Evolutionary conservation across 1,139 yeast species (phyloP), one percentile per base, ranked within the genome.

Genomic region (Geotrichum macrosporum): DNA sequence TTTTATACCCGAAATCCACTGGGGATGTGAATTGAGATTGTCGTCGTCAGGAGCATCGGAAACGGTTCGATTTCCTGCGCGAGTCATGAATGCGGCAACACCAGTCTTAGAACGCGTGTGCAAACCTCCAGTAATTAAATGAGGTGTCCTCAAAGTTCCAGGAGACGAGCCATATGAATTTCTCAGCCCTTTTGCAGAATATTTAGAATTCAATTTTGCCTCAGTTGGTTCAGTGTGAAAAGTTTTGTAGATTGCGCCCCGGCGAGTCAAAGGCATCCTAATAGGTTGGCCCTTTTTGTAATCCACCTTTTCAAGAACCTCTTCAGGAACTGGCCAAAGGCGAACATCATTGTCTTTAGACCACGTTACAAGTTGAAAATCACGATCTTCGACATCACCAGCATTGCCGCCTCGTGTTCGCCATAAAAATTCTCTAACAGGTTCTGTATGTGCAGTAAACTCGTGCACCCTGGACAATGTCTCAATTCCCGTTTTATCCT

Each of bases 1-100:
- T 47, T 92, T 72, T 5, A 92, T 95, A 41, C 97, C 97, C 0
- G 96, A 82, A 35, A 92, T 82, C 98, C 98, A 92, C 55, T 83
- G 81, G 51, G 92, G 69, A 60, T 89, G 96, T 31, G 44, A 41
- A 21, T 39, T 51, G 49, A 30, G 42, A 50, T 44, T 35, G 22
- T 44, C 46, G 1, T 44, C 45, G 9, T 20, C 36, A 5, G 61
- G 59, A 37, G 60, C 56, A 8, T 64, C 60, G 27, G 60, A 58
- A 9, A 45, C 46, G 16, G 34, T 35, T 33, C 37, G 41, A 31
- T 34, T 43, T 27, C 31, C 50, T 22, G 48, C 48, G 20, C 39
- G 41, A 31, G 52, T 41, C 53, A 50, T 41, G 33, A 47, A 35
- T 20, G 47, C 50, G 22, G 50, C 38, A 13, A 41, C 27, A 21